These are phyloP conservation scores for Cercospora beticola DNA, from an alignment of 2,329 filamentous ascomycete species.

Conservation along the genomic window DNA sequence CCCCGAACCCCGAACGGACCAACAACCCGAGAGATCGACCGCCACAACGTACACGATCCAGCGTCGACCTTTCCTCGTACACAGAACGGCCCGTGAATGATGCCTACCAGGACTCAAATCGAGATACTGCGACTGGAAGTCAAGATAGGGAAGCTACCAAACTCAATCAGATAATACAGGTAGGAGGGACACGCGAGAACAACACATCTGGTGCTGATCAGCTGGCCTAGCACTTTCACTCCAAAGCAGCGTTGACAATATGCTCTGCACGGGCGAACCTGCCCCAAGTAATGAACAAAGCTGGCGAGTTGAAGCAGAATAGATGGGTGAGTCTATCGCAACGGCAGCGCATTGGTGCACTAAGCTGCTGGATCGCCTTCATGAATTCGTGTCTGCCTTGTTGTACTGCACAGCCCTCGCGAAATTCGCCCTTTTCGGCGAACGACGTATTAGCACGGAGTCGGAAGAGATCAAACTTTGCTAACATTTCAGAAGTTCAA, in stretches of 20 bases:
- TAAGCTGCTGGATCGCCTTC: not conserved
- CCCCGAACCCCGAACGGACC: constrained; percentile 67
- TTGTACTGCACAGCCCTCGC: not conserved
- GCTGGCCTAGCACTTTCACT: constrained; percentile 74
- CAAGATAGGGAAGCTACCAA: constrained; percentile 71
- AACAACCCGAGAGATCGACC: constrained; percentile 71
- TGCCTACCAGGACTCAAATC: constrained; percentile 34
- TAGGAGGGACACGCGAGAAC: constrained; percentile 43
- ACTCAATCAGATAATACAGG: constrained; percentile 91
- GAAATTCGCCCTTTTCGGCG: not conserved
- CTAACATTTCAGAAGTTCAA: constrained; percentile 68
- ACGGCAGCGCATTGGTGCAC: not conserved
- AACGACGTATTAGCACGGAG: not conserved
- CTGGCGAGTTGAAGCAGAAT: constrained; percentile 68
- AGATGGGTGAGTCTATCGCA: constrained; percentile 70
- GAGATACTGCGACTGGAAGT: constrained; percentile 40
- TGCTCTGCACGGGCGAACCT: constrained; percentile 77
- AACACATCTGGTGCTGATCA: constrained; percentile 15
- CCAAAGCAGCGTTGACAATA: constrained; percentile 81
- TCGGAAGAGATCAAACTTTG: not conserved
- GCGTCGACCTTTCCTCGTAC: constrained; percentile 52
- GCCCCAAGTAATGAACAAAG: constrained; percentile 56
- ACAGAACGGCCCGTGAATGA: constrained; percentile 52
- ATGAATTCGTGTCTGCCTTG: not conserved
- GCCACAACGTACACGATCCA: constrained; percentile 53